Evolutionary conservation across 2,329 filamentous ascomycete genomes (phyloP).

Genomic region (Albifimbria verrucaria): DNA sequence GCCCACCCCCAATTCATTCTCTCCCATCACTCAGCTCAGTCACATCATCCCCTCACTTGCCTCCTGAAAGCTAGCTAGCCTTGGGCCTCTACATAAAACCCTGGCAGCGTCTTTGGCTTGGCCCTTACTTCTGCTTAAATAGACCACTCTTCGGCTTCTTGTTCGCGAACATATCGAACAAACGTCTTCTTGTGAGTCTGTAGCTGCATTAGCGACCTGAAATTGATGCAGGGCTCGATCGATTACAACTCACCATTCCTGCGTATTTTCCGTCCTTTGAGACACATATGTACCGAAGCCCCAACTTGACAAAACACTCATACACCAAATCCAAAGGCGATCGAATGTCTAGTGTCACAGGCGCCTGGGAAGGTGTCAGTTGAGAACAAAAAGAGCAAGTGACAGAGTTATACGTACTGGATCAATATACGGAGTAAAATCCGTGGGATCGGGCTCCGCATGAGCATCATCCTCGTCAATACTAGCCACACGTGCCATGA

Average conservation of each 20-base stretch:
- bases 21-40: too few species aligned
- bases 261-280: slow-evolving; percentile 79
- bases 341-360: slow-evolving; percentile 81
- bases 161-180: slow-evolving; percentile 86
- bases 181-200: slow-evolving; percentile 94
- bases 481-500: slow-evolving; percentile 70
- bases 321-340: slow-evolving; percentile 94
- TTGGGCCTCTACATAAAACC: too few species aligned
- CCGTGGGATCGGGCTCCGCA: slow-evolving; percentile 61
- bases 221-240: not conserved
- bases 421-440: slow-evolving; percentile 91
- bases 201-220: slow-evolving; percentile 8
- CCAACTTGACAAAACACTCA: slow-evolving; percentile 93
- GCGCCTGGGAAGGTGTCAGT: slow-evolving; percentile 53
- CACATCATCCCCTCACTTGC: too few species aligned
- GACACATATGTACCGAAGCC: slow-evolving; percentile 88
- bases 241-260: slow-evolving; percentile 66
- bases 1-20: too few species aligned
- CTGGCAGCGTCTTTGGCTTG: too few species aligned
- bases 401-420: slow-evolving; percentile 50
- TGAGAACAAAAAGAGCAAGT: not conserved
- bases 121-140: not conserved
- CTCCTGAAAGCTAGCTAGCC: too few species aligned
- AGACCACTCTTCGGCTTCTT: slow-evolving; percentile 53
- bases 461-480: slow-evolving; percentile 63